phyloP scores from a whole-genome alignment of 2,329 filamentous ascomycete genomes.

The Trichocomaceae sp. region DNA sequence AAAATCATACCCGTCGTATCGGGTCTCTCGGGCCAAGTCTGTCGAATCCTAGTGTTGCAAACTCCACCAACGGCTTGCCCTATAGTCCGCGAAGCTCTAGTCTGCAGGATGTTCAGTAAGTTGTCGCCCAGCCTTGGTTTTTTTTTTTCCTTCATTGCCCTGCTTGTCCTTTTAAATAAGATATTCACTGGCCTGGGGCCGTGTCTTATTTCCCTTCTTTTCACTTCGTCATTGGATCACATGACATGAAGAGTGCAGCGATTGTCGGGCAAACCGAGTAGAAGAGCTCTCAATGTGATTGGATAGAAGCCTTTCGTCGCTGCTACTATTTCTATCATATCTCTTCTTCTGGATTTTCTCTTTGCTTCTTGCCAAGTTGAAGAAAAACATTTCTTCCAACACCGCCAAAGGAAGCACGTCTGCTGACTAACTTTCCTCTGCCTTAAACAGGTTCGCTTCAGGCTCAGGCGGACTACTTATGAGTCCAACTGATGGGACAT shows the following conservation, averaged over 20 bases:
- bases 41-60: slow-evolving; percentile 32
- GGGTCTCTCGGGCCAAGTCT: slow-evolving; percentile 42
- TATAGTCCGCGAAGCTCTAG: slow-evolving; percentile 48
- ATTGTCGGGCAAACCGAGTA: background rate
- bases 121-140: slow-evolving; percentile 29
- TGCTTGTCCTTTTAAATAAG: background rate
- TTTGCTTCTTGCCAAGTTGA: background rate
- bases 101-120: slow-evolving; percentile 50
- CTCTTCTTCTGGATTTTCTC: background rate
- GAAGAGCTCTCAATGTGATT: background rate
- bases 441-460: slow-evolving; percentile 45
- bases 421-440: slow-evolving; percentile 4
- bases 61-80: slow-evolving; percentile 45
- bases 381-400: too few relatives aligned
- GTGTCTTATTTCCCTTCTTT: slow-evolving; percentile 3
- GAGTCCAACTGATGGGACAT: slow-evolving; percentile 30
- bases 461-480: slow-evolving; percentile 44
- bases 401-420: background rate
- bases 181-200: background rate
- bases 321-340: background rate
- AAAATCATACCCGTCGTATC: slow-evolving; percentile 48
- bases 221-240: background rate
- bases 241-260: background rate
- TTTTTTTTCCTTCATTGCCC: slow-evolving; percentile 1
- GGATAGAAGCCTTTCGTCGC: background rate